Base-by-base conservation (phyloP, 2,329 filamentous ascomycete genomes). In the Colletotrichum orbiculare region DNA sequence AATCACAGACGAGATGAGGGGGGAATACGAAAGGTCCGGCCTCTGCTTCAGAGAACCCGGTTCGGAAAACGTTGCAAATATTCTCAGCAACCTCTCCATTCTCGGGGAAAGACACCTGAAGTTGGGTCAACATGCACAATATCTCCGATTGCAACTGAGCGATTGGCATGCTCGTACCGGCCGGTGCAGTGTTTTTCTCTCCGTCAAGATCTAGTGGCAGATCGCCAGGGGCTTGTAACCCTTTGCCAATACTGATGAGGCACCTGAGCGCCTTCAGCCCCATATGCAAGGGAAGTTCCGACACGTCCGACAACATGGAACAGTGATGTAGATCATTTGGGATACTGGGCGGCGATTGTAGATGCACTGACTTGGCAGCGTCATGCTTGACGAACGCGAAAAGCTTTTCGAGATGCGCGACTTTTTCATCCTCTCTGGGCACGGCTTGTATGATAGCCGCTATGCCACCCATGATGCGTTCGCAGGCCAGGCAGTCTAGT, bases 21-120 rank as follows among this genome's bases (percentile, higher is more conserved):
- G 89, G 85, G 66, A 96, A 87, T 8, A 94, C 91, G 70, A 96
- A 95, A 1, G 92, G 91, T 0, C 92, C 92, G 3, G 90, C 87
- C 34, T 88, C 85, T 0, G 83, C 85, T 75, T 96, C 93, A 1
- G 89, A 89, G 71, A 94, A 94, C 0, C 93, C 93, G 17, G 88
- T 86, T 45, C 89, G 87, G 54, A 95, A 82, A 52, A 94, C 86
- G 62, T 83, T 84, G 76, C 92, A 96, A 39, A 90, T 87, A 4
- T 87, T 83, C 71, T 94, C 91, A 25, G 91, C 84, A 10, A 93
- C 85, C 69, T 94, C 92, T 25, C 87, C 85, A 62, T 86, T 88
- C 2, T 76, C 78, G 4, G 81, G 83, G 49, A 93, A 89, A 0
- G 85, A 72, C 3, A 73, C 67, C 65, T 85, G 83, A 5, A 85